Base-by-base conservation (phyloP, 371 early-diverging fungal species). In the Entomophthora muscae region DNA sequence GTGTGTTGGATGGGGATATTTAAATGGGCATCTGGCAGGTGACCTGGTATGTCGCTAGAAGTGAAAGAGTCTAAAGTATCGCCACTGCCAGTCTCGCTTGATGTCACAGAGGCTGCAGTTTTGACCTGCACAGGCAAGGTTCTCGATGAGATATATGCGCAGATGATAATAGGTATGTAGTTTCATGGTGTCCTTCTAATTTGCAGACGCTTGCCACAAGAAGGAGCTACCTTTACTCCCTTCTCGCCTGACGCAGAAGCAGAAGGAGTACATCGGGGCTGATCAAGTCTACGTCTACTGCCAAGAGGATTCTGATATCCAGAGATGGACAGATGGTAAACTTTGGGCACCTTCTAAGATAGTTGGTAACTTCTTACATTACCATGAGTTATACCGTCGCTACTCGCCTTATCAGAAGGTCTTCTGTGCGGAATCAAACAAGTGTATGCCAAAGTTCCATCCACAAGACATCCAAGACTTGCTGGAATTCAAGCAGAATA, bases 251-350 rank as follows among this genome's bases (percentile, higher is more conserved):
- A 42, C 42, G 5, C 42, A 42, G 17, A 17, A 5, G 17, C 55
- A 55, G 55, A 24, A 27, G 22, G 55, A 55, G 24, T 26, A 12
- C 7, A 55, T 88, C 63, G 74, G 72, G 28, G 79, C 86, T 0
- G 88, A 87, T 1, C 76, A 85, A 0, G 82, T 88, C 24, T 89
- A 83, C 69, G 79, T 88, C 29, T 88, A 82, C 80, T 84, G 84
- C 67, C 88, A 89, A 70, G 82, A 82, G 51, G 88, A 89, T 63
- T 79, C 83, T 0, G 86, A 90, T 10, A 90, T 92, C 69, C 85
- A 85, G 63, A 73, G 92, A 32, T 92, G 92, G 92, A 92, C 92
- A 1, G 92, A 91, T 70, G 90, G 91, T 21, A 75, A 80, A 26
- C 78, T 83, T 24, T 90, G 91, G 92, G 83, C 86, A 23, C 89